Conservation (phyloP, 805 yeast species). For the Tetrapisispora arboricola region DNA sequence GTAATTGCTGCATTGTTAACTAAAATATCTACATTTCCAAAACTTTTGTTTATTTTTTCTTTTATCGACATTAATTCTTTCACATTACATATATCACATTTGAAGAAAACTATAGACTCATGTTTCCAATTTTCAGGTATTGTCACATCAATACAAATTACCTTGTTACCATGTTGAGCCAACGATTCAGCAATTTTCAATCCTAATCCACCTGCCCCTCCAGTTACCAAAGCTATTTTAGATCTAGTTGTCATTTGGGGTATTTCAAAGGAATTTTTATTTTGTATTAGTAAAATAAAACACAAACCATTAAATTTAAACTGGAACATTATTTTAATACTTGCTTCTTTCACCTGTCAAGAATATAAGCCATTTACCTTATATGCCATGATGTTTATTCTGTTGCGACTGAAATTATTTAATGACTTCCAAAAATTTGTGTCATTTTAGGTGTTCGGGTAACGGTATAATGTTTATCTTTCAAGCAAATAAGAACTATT, state of each 20-base stretch:
- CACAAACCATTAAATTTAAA: too few species aligned
- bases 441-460: background rate
- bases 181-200: conserved; percentile 44
- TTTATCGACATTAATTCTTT: conserved; percentile 35
- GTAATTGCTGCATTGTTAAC: conserved; percentile 83
- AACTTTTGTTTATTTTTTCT: conserved; percentile 32
- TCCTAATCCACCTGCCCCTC: conserved; percentile 79
- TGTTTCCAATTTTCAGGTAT: conserved; percentile 23
- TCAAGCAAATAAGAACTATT: too few species aligned
- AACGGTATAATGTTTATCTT: too few species aligned
- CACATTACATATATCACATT: conserved; percentile 60
- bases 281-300: too few species aligned
- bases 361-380: too few species aligned
- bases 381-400: too few species aligned
- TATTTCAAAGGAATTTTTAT: too few species aligned
- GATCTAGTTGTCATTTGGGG: background rate
- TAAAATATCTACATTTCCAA: conserved; percentile 54
- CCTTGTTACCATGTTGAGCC: conserved; percentile 34
- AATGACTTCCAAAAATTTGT: background rate
- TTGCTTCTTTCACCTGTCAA: too few species aligned
- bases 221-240: conserved; percentile 61
- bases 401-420: too few species aligned
- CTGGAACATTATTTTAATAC: too few species aligned
- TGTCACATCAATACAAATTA: conserved; percentile 56
- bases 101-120: conserved; percentile 41